Evolutionary conservation across 768 basidiomycete species (phyloP), one percentile per base, ranked within the genome.

Genomic region (Gloeophyllum trabeum): DNA sequence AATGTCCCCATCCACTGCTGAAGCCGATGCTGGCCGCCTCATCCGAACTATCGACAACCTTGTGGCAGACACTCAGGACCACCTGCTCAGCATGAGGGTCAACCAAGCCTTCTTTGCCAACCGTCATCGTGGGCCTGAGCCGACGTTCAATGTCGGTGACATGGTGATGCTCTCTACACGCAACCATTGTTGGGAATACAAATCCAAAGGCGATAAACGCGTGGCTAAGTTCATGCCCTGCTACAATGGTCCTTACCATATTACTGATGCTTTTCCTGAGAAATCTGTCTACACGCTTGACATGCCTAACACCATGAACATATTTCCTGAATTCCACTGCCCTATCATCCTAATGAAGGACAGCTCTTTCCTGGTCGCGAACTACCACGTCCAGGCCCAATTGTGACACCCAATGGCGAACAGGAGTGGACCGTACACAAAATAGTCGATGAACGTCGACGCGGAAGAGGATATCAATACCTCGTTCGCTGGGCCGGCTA

Each of bases 221-320:
- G 63, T 62, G 0, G 64, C 63, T 0, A 72, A 73, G 39, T 69
- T 70, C 42, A 62, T 72, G 54, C 62, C 65, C 0, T 42, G 52
- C 0, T 62, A 39, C 13, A 61, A 69, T 40, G 52, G 57, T 3
- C 53, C 51, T 3, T 57, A 50, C 43, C 35, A n/a, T 0, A 43
- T 55, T 44, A 6, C 23, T 44, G 4, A 56, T 46, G 22, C 49
- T 2, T 39, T 24, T 30, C 46, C 51, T 1, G 46, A 46, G 4
- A 38, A 39, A 5, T 49, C 51, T 3, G 32, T 45, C 2, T 60
- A 58, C 43, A 48, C 46, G 2, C 46, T 60, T 13, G 52, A 54
- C 0, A 40, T 59, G 1, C 57, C 58, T 1, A n/a, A 22, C 4
- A 21, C 37, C 6, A 34, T 42, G 1, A 45, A 49, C 14, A 41